phyloP scores from a whole-genome alignment of 495 filamentous ascomycete species.

The Xylaria nigripes region DNA sequence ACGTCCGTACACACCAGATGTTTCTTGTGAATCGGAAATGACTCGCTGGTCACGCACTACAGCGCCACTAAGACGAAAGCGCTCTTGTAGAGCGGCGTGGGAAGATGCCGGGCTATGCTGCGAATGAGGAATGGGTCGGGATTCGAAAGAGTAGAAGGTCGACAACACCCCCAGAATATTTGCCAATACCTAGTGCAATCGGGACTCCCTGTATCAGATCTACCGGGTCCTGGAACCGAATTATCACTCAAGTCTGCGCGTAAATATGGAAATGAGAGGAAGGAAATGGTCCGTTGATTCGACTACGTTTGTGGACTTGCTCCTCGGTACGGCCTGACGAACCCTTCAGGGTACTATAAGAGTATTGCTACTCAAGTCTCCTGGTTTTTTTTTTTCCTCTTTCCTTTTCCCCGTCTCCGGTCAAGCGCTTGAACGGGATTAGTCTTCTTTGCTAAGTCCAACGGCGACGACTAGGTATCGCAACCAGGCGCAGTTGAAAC shows the following conservation, averaged over 20 bases:
- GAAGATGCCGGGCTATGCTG: slow-evolving; percentile 6
- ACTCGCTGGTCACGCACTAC: slow-evolving; percentile 5
- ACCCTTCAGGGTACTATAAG: neutral
- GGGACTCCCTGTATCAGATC: neutral
- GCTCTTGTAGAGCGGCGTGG: slow-evolving; percentile 2
- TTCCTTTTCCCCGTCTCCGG: neutral
- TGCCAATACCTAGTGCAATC: no score
- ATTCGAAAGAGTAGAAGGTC: slow-evolving; percentile 12
- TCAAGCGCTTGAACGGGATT: neutral
- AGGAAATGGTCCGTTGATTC: neutral
- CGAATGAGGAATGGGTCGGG: slow-evolving; percentile 1
- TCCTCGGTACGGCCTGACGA: slow-evolving; percentile 1
- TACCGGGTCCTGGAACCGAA: neutral
- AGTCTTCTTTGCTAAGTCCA: slow-evolving; percentile 1
- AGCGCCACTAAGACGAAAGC: neutral
- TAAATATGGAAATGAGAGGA: neutral
- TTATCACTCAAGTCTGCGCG: neutral
- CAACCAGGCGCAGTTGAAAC: slow-evolving; percentile 5
- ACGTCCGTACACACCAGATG: no score
- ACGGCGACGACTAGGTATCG: neutral
- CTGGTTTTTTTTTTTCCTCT: neutral
- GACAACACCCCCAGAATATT: no score
- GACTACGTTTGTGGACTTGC: neutral
- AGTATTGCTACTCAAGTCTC: neutral
- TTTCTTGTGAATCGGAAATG: slow-evolving; percentile 23